Percentiles rank a stretch among this genome's conserved stretches.
Conservation (phyloP, 768 basidiomycete genomes). For the Calocybe cyanea region DNA sequence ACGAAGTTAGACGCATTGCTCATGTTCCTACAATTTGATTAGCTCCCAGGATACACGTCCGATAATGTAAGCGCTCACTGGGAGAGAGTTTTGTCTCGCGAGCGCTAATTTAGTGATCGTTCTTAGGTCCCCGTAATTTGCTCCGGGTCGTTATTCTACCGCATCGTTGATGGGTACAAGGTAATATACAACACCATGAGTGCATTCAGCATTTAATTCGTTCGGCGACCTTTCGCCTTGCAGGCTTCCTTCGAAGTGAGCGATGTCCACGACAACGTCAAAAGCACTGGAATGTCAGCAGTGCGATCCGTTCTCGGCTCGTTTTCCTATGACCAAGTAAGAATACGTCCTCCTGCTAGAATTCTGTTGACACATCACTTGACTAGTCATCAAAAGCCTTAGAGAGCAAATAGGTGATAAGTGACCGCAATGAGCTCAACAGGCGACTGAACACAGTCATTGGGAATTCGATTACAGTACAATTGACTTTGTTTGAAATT, state of each 20-base stretch:
- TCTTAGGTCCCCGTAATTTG: slow-evolving; percentile 44
- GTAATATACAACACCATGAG: slow-evolving; percentile 16
- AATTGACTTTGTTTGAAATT: slow-evolving; percentile 6
- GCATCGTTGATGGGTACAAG: slow-evolving; percentile 47
- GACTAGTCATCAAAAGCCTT: too few relatives aligned
- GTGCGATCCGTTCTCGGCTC: slow-evolving; percentile 51
- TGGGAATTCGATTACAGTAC: slow-evolving; percentile 42
- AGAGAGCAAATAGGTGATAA: slow-evolving; percentile 43
- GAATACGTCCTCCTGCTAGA: not conserved
- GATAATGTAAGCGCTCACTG: slow-evolving; percentile 25
- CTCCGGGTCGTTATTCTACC: slow-evolving; percentile 54
- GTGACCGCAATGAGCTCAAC: slow-evolving; percentile 52
- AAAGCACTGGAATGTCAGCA: slow-evolving; percentile 51
- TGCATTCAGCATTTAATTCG: not conserved
- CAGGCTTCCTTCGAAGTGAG: slow-evolving; percentile 49
- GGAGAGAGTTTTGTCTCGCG: too few relatives aligned
- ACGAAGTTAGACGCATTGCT: not conserved
- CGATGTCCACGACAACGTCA: slow-evolving; percentile 44
- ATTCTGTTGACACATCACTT: not conserved
- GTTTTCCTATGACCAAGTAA: slow-evolving; percentile 45
- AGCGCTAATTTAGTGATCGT: not conserved
- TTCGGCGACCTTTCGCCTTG: not conserved
- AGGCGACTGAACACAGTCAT: slow-evolving; percentile 43
- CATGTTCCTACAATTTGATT: not conserved
- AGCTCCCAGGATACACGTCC: slow-evolving; percentile 31